Evolutionary conservation across 2,329 filamentous ascomycete genomes (phyloP), one percentile per base, ranked within the genome.

Genomic region (Thelonectria olida): DNA sequence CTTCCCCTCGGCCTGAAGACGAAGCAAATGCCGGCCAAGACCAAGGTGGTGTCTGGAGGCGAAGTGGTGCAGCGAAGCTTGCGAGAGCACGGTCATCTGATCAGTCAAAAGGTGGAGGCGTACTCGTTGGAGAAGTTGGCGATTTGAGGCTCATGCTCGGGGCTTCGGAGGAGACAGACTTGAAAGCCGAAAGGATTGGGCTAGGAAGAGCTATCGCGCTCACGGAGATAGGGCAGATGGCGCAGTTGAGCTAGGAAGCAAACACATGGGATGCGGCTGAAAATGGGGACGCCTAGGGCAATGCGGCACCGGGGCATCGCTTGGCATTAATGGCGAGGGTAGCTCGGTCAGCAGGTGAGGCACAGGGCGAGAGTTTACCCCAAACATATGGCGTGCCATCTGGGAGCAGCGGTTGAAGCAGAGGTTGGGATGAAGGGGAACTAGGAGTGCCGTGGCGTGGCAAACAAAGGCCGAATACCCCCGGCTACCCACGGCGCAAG

Each of bases 91-190:
- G 92, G 91, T 17, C 88, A 91, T 76, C 79, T 96, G 75, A 87
- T 91, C 73, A 92, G 91, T 73, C 91, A 92, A 79, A 90, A 89
- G 74, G 90, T 94, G 63, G 91, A 91, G 57, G 88, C 90, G 67
- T 97, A 97, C 79, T 92, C 91, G 47, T 84, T 95, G 67, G 93
- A 97, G 80, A 87, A 88, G 77, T 88, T 97, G 69, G 77, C 85
- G 53, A 81, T 93, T 70, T 92, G 83, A 80, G 72, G 65, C 47
- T 34, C 42, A 22, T 15, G n/a, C n/a, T 36, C 31, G 38, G 17
- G 12, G 25, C 13, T 36, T 58, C 49, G 54, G 59, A 44, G 54
- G n/a, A 45, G 42, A 13, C 22, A 45, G 39, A 45, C 19, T 47
- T 47, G 44, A 52, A 62, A 20, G 39, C 45, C 12, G 22, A 31